A percentile compares a stretch with the other conserved stretches of the same genome.
Conservation (phyloP, 768 basidiomycete genomes). For the Russula foetens region DNA sequence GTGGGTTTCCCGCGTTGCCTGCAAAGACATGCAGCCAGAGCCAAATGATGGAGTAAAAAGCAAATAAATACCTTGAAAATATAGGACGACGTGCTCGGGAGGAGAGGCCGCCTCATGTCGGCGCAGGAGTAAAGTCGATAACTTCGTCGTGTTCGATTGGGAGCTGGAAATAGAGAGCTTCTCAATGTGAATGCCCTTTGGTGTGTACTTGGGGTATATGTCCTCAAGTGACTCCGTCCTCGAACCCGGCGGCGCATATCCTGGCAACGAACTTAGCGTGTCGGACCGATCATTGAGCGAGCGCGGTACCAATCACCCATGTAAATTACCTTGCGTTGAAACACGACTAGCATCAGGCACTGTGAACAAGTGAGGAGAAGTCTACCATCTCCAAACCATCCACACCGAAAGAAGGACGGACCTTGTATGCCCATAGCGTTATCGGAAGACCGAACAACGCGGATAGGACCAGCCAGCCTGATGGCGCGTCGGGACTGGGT, state of each 20-base stretch:
- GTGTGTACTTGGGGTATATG: conserved; percentile 18
- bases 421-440: conserved; percentile 20
- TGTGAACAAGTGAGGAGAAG: conserved; percentile 15
- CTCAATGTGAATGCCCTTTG: conserved; percentile 23
- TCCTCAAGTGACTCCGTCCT: conserved; percentile 29
- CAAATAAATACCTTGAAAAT: conserved; percentile 28
- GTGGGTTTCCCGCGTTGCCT: conserved; percentile 46
- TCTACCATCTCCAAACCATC: no score
- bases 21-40: background rate
- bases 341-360: conserved; percentile 40
- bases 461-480: conserved; percentile 10
- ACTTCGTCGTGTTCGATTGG: conserved; percentile 12
- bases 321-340: conserved; percentile 45
- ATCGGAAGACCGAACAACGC: conserved; percentile 17
- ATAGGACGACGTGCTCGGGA: conserved; percentile 27
- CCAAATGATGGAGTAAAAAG: background rate
- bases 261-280: conserved; percentile 15
- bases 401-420: background rate
- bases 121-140: conserved; percentile 25
- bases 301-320: conserved; percentile 28
- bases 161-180: conserved; percentile 25
- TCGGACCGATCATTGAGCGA: background rate
- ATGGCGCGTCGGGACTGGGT: conserved; percentile 13
- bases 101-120: background rate
- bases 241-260: conserved; percentile 36